phyloP scores from a whole-genome alignment of 1,284 basidiomycete genomes.

The Grifola frondosa region DNA sequence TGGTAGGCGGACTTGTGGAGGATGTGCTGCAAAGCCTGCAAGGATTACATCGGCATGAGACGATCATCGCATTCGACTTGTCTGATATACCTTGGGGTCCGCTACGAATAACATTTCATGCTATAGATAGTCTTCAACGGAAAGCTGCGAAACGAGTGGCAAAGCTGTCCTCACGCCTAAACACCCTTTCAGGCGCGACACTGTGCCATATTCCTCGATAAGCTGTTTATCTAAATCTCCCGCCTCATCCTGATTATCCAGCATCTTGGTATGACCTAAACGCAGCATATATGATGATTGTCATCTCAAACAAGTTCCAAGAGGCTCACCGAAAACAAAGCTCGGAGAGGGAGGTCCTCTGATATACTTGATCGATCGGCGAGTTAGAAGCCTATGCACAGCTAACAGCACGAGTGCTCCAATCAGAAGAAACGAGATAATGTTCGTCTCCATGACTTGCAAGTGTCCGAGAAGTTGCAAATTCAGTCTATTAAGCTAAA shows the following conservation, averaged over 20 bases:
- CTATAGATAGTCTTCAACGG: not conserved
- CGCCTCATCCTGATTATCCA: slow-evolving; percentile 29
- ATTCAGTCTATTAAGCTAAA: too few species aligned
- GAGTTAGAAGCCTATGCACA: slow-evolving; percentile 11
- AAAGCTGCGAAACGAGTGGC: not conserved
- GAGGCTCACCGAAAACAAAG: slow-evolving; percentile 18
- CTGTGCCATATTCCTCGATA: slow-evolving; percentile 32
- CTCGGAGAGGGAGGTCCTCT: slow-evolving; percentile 21
- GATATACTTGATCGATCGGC: slow-evolving; percentile 13
- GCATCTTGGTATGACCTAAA: slow-evolving; percentile 26
- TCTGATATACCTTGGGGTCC: slow-evolving; percentile 36
- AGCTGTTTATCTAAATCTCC: slow-evolving; percentile 32
- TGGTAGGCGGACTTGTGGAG: slow-evolving; percentile 36
- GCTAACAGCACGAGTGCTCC: slow-evolving; percentile 10
- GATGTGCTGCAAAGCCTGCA: slow-evolving; percentile 36
- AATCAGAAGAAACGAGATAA: too few species aligned
- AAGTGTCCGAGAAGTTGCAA: too few species aligned
- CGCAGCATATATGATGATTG: not conserved
- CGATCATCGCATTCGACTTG: not conserved
- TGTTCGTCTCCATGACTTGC: too few species aligned
- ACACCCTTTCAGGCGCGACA: slow-evolving; percentile 27
- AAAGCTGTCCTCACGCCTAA: slow-evolving; percentile 26
- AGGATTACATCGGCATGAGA: not conserved
- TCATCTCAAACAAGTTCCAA: not conserved
- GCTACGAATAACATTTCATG: slow-evolving; percentile 10